Percentiles rank a stretch among this genome's conserved stretches.
Conservation (phyloP, 257 asterid species). For the Fraxinus americana region DNA sequence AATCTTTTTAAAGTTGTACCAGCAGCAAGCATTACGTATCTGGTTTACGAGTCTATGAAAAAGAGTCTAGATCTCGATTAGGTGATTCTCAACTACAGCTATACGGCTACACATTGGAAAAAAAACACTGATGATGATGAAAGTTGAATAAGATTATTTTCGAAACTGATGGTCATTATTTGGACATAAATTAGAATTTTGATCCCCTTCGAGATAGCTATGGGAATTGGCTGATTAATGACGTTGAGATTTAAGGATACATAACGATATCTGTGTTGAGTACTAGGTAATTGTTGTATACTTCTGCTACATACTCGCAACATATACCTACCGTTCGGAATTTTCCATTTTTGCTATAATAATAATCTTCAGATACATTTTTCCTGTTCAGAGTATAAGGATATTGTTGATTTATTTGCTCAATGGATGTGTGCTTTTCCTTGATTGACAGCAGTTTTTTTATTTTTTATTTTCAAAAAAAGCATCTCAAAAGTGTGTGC, state of each 20-base stretch:
- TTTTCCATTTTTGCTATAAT: slow-evolving; percentile 42
- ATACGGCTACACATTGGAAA: background rate
- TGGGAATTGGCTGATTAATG: slow-evolving; percentile 49
- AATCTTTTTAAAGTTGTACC: slow-evolving; percentile 96
- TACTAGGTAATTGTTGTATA: slow-evolving; percentile 51
- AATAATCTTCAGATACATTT: slow-evolving; percentile 14
- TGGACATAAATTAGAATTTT: slow-evolving; percentile 43
- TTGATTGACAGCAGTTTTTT: background rate
- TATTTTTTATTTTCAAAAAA: background rate
- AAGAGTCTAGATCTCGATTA: slow-evolving; percentile 78
- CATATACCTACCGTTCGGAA: slow-evolving; percentile 35
- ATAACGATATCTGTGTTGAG: slow-evolving; percentile 37
- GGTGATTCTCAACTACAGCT: slow-evolving; percentile 27
- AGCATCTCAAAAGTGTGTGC: background rate
- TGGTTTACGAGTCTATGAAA: slow-evolving; percentile 91
- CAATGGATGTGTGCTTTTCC: background rate
- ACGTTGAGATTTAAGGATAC: slow-evolving; percentile 31
- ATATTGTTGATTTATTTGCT: background rate
- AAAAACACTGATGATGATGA: slow-evolving; percentile 15
- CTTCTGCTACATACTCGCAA: slow-evolving; percentile 38
- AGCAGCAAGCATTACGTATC: slow-evolving; percentile 92
- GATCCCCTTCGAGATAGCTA: slow-evolving; percentile 40
- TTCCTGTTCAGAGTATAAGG: background rate
- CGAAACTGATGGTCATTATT: slow-evolving; percentile 42
- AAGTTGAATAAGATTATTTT: slow-evolving; percentile 38